Conservation (phyloP, 805 yeast species). For the Suhomyces prunicola region DNA sequence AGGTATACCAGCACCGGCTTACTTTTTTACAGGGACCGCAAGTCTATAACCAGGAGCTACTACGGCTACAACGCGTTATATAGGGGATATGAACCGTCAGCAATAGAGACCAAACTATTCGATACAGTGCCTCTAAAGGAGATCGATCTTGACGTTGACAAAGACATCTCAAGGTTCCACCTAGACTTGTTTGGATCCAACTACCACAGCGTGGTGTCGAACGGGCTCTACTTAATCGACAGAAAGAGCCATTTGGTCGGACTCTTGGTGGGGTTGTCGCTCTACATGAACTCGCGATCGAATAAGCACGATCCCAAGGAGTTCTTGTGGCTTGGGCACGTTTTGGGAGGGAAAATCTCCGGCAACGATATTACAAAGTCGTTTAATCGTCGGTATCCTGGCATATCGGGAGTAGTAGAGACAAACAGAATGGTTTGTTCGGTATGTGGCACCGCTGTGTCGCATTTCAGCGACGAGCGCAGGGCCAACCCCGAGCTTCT, state of each 20-base stretch:
- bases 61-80: background rate
- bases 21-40: constrained; percentile 23
- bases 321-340: constrained; percentile 11
- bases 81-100: background rate
- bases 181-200: background rate
- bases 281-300: constrained; percentile 6
- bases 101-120: background rate
- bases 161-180: background rate
- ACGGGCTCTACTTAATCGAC: constrained; percentile 7
- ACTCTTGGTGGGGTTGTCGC: constrained; percentile 6
- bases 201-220: background rate
- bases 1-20: constrained; percentile 18
- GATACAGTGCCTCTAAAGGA: background rate
- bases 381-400: constrained; percentile 8
- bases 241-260: constrained; percentile 7
- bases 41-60: constrained; percentile 3
- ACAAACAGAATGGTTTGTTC: constrained; percentile 3
- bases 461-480: constrained; percentile 10
- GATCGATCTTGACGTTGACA: background rate
- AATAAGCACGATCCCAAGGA: constrained; percentile 4
- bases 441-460: constrained; percentile 7
- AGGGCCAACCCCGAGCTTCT: constrained; percentile 5
- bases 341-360: constrained; percentile 2
- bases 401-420: constrained; percentile 7
- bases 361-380: background rate